Percentiles rank a stretch among this genome's conserved stretches.
phyloP scores from a whole-genome alignment of 2,329 filamentous ascomycete genomes.

The Amauroascus niger region DNA sequence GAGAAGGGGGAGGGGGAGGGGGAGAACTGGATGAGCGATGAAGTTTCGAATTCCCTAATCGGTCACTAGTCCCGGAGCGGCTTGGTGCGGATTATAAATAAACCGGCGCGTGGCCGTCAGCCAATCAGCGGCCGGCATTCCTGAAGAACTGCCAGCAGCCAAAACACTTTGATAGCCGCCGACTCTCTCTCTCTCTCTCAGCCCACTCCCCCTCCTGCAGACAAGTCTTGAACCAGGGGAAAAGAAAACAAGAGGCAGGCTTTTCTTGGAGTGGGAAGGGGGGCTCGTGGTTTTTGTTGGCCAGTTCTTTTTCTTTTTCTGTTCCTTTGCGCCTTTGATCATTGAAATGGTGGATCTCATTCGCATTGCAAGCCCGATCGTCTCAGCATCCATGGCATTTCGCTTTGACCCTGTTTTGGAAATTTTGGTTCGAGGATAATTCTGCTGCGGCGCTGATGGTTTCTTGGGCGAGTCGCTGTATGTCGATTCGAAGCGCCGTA shows the following conservation, averaged over 20 bases:
- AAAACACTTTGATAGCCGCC: constrained; percentile 5
- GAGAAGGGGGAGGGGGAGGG: background rate
- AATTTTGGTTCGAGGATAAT: background rate
- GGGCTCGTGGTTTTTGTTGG: too few species aligned
- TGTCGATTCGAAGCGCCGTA: background rate
- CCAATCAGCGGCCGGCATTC: constrained; percentile 1
- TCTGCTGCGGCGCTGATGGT: background rate
- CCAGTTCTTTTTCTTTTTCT: too few species aligned
- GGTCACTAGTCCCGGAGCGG: background rate
- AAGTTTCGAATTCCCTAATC: constrained; percentile 11
- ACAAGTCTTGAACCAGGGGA: background rate
- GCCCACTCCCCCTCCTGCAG: background rate
- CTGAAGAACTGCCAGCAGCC: background rate
- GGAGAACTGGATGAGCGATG: background rate
- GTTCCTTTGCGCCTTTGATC: too few species aligned
- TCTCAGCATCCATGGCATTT: too few species aligned
- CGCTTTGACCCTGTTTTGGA: background rate
- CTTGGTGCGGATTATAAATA: constrained; percentile 8
- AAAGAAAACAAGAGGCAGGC: too few species aligned
- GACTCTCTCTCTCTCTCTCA: background rate
- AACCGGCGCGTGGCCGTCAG: background rate
- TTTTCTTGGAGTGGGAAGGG: too few species aligned
- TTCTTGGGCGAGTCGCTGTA: background rate
- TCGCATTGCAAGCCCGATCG: too few species aligned
- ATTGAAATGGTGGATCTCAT: too few species aligned